Base-by-base conservation (phyloP, 768 basidiomycete genomes). In the Steccherinum ochraceum region DNA sequence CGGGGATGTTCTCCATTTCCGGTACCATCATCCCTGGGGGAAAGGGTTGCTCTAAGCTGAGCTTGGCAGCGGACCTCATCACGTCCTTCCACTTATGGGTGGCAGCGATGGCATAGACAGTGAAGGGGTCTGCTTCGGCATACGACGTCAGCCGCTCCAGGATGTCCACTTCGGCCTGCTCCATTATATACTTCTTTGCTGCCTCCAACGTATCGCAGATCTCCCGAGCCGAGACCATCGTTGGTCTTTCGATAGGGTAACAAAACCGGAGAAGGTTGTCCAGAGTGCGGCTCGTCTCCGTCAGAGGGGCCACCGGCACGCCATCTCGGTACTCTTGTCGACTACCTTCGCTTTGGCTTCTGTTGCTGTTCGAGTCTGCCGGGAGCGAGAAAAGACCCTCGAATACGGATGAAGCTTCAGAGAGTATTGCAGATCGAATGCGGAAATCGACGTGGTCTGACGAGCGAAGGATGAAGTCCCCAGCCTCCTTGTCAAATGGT, bases 171-270 rank as follows among this genome's bases (percentile, higher is more conserved):
- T 55, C 30, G 2, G 61, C 59, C 40, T 55, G 51, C 24, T 48
- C 52, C 57, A 65, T 54, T 18, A 59, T 56, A 54, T 64, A 67
- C 53, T 64, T 67, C 19, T 50, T 49, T 3, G 66, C 63, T 1
- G 63, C 60, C n/a, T 53, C 56, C 20, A 64, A 44, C 4, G 60
- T 55, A 12, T 45, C 53, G 5, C 54, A 57, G 16, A 65, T 19
- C 12, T 21, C 13, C 19, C 23, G 24, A 12, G 55, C 26, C 23
- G 39, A 26, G 0, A 24, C 27, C 13, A 59, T 26, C 21, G 12
- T 21, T 2, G 54, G 60, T 27, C 58, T 57, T 19, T 39, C 42
- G 25, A 61, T 45, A 4, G 62, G 62, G 45, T 63, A 63, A 50
- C 57, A 60, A 45, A 64, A 44, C 4, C 58, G 53, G 4, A 66